Conservation (phyloP, 2,329 filamentous ascomycete genomes). For the Xylariaceae sp. region DNA sequence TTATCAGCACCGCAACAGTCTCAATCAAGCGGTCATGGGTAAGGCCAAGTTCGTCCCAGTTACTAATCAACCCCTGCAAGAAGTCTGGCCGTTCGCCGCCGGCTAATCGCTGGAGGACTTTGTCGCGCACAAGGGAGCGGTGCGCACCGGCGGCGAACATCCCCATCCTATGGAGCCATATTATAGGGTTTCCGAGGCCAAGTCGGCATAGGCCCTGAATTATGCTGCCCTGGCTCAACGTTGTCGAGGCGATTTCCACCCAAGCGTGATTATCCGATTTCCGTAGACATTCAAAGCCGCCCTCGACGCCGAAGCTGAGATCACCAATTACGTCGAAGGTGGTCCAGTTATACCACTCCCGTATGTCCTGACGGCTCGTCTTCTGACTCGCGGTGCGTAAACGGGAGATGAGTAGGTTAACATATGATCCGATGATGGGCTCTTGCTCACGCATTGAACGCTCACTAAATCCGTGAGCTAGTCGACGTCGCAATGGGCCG, state of each 20-base stretch:
- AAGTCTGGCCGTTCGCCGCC: conserved; percentile 31
- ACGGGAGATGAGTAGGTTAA: conserved; percentile 34
- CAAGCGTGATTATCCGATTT: conserved; percentile 35
- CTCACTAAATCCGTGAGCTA: conserved; percentile 40
- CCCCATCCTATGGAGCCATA: not conserved
- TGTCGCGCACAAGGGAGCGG: conserved; percentile 21
- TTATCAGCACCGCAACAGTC: conserved; percentile 33
- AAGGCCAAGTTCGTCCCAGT: conserved; percentile 28
- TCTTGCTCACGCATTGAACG: conserved; percentile 40
- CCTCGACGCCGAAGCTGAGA: conserved; percentile 41
- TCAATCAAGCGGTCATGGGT: conserved; percentile 11
- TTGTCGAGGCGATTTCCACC: conserved; percentile 29
- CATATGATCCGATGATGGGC: conserved; percentile 37
- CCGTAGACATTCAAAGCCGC: conserved; percentile 37
- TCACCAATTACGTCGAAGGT: conserved; percentile 45
- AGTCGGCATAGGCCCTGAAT: conserved; percentile 11
- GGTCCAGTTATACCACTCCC: conserved; percentile 38
- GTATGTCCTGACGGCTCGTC: conserved; percentile 27
- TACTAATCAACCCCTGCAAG: conserved; percentile 31
- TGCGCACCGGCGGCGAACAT: conserved; percentile 11
- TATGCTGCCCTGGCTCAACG: conserved; percentile 23
- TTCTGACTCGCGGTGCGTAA: conserved; percentile 18
- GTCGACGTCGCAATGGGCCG: conserved; percentile 31
- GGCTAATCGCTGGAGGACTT: conserved; percentile 28
- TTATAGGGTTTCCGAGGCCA: conserved; percentile 6